Evolutionary conservation across 176 grass and related monocot species (phyloP).

Genomic region (Bonia amplexicaulis): DNA sequence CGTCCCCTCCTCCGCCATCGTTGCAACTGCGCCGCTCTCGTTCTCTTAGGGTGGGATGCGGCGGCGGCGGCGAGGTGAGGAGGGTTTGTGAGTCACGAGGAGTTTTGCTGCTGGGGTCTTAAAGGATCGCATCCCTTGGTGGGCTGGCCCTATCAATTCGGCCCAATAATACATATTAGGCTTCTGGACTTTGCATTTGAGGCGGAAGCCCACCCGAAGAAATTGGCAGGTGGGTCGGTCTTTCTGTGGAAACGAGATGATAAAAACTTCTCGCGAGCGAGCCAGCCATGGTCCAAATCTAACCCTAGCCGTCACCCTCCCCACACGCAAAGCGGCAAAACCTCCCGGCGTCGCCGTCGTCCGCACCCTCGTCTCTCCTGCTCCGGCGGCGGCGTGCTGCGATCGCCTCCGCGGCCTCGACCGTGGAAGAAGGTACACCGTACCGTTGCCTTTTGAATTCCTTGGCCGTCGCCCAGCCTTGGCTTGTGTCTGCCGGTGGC

Average conservation of each 20-base stretch:
- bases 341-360: background rate
- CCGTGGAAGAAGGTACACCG: background rate
- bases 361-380: background rate
- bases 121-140: background rate
- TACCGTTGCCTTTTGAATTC: background rate
- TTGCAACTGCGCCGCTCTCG: background rate
- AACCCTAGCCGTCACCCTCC: background rate
- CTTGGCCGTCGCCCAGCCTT: background rate
- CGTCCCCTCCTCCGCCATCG: slow-evolving; percentile 53
- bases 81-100: slow-evolving; percentile 8
- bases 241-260: background rate
- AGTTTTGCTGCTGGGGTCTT: background rate
- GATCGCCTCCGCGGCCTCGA: background rate
- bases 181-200: background rate
- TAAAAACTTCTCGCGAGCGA: background rate
- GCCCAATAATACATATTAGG: background rate
- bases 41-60: background rate
- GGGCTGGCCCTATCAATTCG: background rate
- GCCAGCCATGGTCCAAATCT: background rate
- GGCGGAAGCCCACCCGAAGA: no score
- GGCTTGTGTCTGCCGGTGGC: background rate
- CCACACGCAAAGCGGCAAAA: background rate
- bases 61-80: background rate
- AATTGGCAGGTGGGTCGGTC: background rate
- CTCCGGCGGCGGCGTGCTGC: background rate